Evolutionary conservation across 2,329 filamentous ascomycete genomes (phyloP).

Genomic region (Plenodomus tracheiphilus): DNA sequence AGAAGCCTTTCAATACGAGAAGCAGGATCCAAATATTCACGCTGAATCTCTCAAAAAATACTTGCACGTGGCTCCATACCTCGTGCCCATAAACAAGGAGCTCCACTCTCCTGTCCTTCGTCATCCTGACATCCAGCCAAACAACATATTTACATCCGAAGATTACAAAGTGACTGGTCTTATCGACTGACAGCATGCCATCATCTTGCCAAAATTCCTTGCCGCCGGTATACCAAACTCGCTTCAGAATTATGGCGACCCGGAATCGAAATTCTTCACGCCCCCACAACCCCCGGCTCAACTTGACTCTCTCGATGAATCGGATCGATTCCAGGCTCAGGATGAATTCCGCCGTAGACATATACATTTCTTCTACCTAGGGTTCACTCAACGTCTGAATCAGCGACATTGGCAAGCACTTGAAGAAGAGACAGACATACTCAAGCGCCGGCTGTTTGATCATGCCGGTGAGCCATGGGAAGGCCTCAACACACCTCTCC

Average conservation of each 20-base stretch:
- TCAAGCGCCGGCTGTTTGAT: conserved; percentile 25
- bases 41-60: conserved; percentile 19
- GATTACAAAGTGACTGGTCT: conserved; percentile 40
- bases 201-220: conserved; percentile 44
- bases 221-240: conserved; percentile 43
- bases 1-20: conserved; percentile 26
- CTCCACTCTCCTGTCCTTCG: conserved; percentile 29
- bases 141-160: conserved; percentile 40
- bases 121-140: conserved; percentile 42
- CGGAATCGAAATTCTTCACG: conserved; percentile 21
- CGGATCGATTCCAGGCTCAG: conserved; percentile 15
- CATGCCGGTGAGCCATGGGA: conserved; percentile 33
- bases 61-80: conserved; percentile 17
- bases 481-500: conserved; percentile 30
- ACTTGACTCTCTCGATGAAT: conserved; percentile 16
- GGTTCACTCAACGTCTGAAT: conserved; percentile 27
- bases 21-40: conserved; percentile 22
- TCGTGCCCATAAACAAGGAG: conserved; percentile 21
- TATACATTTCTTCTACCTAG: conserved; percentile 38
- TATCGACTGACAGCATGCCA: conserved; percentile 50
- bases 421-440: conserved; percentile 17
- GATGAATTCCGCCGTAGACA: conserved; percentile 33
- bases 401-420: conserved; percentile 28
- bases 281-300: conserved; percentile 21
- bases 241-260: conserved; percentile 48